Base-by-base conservation (phyloP, 805 yeast species). In the Candida pseudofarinosa region DNA sequence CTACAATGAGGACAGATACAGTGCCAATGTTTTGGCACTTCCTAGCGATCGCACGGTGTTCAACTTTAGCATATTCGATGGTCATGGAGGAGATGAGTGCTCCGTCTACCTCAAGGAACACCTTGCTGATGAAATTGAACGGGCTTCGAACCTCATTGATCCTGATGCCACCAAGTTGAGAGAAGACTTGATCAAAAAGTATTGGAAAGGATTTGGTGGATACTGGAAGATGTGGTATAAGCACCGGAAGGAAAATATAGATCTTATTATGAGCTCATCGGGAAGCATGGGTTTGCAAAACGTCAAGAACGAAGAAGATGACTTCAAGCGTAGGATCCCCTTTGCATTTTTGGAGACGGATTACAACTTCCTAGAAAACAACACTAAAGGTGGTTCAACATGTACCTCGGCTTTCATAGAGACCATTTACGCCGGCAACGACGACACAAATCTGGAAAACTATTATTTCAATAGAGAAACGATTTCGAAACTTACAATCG, bases 81-180 rank as follows among this genome's bases (percentile, higher is more conserved):
- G 99, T 7, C 99, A 93, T 64, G 99, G 98, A 5, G 95, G 96
- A 17, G 73, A 71, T 18, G 81, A 82, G 41, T 87, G 96, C 53
- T 74, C 89, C 37, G 73, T 69, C 18, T 85, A 75, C 54, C 67
- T 90, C 10, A 65, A 73, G 16, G 62, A 71, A 3, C 68, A 80
- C 42, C 68, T 93, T 23, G 50, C 80, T 73, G 42, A 58, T 56
- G 50, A 72, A 60, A 53, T 77, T 77, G 57, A 95, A 80, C 49
- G 53, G 48, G 31, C 71, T 59, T 23, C 28, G 6, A 10, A 10
- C 10, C 10, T 23, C 10, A 23, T 23, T 23, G 28, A 23, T 6
- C 28, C 28, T 7, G 34, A n/a, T 7, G 6, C 17, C 7, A 39
- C 67, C 43, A 55, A 59, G 40, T 54, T 57, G 30, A 56, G 70